Base-by-base conservation (phyloP, 345 rosid species). In the Eucalyptus urophylla region DNA sequence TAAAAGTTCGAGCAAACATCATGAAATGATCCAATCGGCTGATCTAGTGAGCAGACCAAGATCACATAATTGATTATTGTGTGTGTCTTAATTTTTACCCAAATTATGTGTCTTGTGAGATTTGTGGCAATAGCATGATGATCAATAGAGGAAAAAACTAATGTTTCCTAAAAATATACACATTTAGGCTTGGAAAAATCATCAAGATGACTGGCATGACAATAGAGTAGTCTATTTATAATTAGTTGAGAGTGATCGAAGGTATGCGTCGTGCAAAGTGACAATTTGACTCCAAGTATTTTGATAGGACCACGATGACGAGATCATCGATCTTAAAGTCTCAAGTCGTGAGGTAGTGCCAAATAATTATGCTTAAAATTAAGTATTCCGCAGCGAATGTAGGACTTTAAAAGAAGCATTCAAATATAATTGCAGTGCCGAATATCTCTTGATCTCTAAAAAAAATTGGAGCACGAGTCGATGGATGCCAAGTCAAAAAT, bases 381-480 rank as follows among this genome's bases (percentile, higher is more conserved):
- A 11, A 33, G 22, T 10, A 19, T 72, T 19, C 22, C 3, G 1
- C 1, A 33, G 3, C 2, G 7, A 31, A 69, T 3, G 7, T 19
- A 11, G 11, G 27, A 37, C 25, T 4, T 19, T 37, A 6, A 37
- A 19, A 72, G 7, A 6, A 72, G 6, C 25, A 5, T 21, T 17
- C 14, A 1, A 37, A 16, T 67, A 11, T 0, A 3, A 19, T 37
- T 6, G 45, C 0, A 72, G 14, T 6, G 7, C 8, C 8, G 8
- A 37, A 19, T 33, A 5, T 33, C 14, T 33, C 5, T 19, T 19
- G 25, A 33, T 21, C 24, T 11, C 43, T 10, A 2, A 8, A 69
- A 69, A 43, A 27, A 14, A n/a, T 7, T 0, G 6, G 19, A 65
- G 43, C 3, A 0, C 10, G 7, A 67, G 12, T 31, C 2, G 3